These are phyloP conservation scores for Akanthomyces lecanii DNA, from an alignment of 2,329 filamentous ascomycete species.

Conservation along the genomic window DNA sequence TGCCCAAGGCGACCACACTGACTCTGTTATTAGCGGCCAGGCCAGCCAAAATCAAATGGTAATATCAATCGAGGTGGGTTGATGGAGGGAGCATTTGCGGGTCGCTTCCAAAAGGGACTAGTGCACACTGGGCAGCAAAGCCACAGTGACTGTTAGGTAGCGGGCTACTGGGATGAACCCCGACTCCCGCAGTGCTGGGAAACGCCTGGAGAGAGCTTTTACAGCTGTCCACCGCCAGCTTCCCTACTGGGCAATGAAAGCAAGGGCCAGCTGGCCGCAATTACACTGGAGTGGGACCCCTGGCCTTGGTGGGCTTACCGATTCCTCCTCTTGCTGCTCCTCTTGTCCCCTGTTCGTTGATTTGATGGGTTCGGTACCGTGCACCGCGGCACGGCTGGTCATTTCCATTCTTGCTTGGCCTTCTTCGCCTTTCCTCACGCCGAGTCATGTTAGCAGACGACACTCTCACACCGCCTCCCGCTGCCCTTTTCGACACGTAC, in stretches of 20 bases:
- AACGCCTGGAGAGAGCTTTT: neutral
- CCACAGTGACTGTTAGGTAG: neutral
- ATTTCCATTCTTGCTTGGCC: too few relatives aligned
- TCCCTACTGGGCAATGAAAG: too few relatives aligned
- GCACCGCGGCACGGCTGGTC: too few relatives aligned
- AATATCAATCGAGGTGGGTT: too few relatives aligned
- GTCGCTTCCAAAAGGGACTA: too few relatives aligned
- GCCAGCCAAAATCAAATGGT: neutral
- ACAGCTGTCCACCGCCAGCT: too few relatives aligned
- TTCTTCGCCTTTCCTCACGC: too few relatives aligned
- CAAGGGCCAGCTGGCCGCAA: slow-evolving; percentile 2
- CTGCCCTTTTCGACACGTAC: neutral
- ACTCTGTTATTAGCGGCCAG: neutral
- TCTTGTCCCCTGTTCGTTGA: neutral
- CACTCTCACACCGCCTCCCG: neutral
- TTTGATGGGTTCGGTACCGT: slow-evolving; percentile 1
- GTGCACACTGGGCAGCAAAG: too few relatives aligned
- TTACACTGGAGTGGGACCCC: neutral
- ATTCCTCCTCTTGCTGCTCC: neutral
- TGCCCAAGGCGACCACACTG: neutral
- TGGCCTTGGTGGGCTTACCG: neutral
- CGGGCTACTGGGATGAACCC: neutral
- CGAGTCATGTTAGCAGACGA: neutral
- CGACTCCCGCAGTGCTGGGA: neutral
- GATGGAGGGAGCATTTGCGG: too few relatives aligned